Percentiles rank a stretch among this genome's conserved stretches.
phyloP scores from a whole-genome alignment of 306 rosid species.

The Prinsepia uniflora region DNA sequence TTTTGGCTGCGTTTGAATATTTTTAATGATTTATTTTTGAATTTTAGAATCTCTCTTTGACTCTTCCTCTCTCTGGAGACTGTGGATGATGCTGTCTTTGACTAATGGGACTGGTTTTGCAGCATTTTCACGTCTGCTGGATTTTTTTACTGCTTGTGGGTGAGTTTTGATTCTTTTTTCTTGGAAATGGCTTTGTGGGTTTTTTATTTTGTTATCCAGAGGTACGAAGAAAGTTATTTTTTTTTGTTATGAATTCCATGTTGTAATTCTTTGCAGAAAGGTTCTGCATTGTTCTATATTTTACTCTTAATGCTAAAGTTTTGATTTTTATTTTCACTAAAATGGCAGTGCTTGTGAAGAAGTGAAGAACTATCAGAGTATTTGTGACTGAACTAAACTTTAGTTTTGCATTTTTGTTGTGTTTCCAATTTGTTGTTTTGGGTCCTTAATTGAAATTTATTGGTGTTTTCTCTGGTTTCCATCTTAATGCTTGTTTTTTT shows the following conservation, averaged over 20 bases:
- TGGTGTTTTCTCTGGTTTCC: conserved; percentile 6
- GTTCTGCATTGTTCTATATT: conserved; percentile 29
- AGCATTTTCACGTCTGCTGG: background rate
- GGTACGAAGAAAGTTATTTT: conserved; percentile 22
- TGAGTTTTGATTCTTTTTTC: background rate
- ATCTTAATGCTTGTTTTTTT: conserved; percentile 7
- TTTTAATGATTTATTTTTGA: conserved; percentile 29
- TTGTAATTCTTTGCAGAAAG: conserved; percentile 4
- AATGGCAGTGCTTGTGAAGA: background rate
- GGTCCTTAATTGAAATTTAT: background rate
- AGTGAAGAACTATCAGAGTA: background rate
- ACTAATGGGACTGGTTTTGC: background rate
- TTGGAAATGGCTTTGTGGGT: conserved; percentile 18
- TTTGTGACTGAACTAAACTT: background rate
- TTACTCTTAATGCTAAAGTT: conserved; percentile 7
- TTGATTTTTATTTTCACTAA: conserved; percentile 9
- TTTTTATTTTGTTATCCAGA: conserved; percentile 18
- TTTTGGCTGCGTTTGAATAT: conserved; percentile 6
- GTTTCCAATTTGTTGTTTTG: background rate
- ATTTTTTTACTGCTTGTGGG: no score
- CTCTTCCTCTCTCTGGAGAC: conserved; percentile 24
- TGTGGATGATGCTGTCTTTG: conserved; percentile 15
- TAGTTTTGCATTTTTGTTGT: background rate
- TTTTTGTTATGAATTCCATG: conserved; percentile 15
- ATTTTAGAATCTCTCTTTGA: conserved; percentile 41